These are phyloP conservation scores for Jacaranda mimosifolia DNA, from an alignment of 257 asterid genomes.

Conservation along the genomic window DNA sequence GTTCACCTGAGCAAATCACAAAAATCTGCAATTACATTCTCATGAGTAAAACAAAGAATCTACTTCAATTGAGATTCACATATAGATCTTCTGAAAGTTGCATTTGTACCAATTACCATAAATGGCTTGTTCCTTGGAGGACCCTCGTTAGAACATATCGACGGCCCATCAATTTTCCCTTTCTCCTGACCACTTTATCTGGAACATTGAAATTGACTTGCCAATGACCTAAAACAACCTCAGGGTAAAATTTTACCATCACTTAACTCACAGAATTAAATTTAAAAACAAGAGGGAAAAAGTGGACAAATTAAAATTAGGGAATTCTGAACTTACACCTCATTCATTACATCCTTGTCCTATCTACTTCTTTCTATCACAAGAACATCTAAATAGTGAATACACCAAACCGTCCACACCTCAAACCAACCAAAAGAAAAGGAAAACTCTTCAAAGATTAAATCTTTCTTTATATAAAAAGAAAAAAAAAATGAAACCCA, in stretches of 20 bases:
- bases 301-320: neutral
- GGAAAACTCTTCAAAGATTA: neutral
- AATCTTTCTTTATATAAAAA: no score
- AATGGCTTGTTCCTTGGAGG: conserved; percentile 80
- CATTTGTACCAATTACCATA: conserved; percentile 95
- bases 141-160: conserved; percentile 47
- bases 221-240: conserved; percentile 67
- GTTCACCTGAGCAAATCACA: conserved; percentile 63
- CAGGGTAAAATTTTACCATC: conserved; percentile 25
- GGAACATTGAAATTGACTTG: conserved; percentile 92
- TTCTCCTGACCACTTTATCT: conserved; percentile 80
- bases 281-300: no score
- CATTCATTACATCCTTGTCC: conserved; percentile 88
- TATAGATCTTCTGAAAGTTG: conserved; percentile 85
- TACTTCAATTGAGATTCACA: conserved; percentile 4
- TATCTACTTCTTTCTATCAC: conserved; percentile 67
- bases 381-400: conserved; percentile 27
- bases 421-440: conserved; percentile 1
- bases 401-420: conserved; percentile 26
- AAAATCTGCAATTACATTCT: neutral
- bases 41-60: neutral
- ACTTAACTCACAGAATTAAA: conserved; percentile 13
- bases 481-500: conserved; percentile 5
- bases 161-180: conserved; percentile 43
- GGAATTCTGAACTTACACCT: conserved; percentile 69